Base-by-base conservation (phyloP, 2,329 filamentous ascomycete species). In the Plectosphaerella plurivora region DNA sequence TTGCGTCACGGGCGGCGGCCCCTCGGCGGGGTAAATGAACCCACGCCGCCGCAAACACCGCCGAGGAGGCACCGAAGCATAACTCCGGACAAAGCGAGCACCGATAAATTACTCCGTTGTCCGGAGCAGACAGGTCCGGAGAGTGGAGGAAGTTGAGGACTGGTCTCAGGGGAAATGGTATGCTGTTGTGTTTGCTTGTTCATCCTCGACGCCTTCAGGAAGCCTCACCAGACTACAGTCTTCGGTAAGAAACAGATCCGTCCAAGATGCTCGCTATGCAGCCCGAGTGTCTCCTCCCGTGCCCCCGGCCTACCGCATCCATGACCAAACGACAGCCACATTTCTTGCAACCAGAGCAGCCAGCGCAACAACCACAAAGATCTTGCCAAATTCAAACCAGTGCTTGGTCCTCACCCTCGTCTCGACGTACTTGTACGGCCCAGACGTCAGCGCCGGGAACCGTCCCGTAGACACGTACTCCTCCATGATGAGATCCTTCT, bases 401-500 rank as follows among this genome's bases (percentile, higher is more conserved):
- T 76, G 66, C 42, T 73, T 70, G 1, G 81, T 78, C 25, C 77
- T 76, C 20, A 86, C 79, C 59, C 80, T 72, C 2, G 82, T 84
- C 66, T 84, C 82, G 60, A 86, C 71, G 50, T 78, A 80, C 47
- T 69, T 67, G n/a, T 69, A 69, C 15, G 68, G 63, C 5, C 61
- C 57, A 20, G 61, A 74, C 7, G 83, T 74, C 57, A 87, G 86
- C 4, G 84, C 77, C 0, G 94, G 94, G 63, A 97, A 96, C 18
- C 86, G 81, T 3, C 88, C 91, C 2, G 86, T 92, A 15, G 80
- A 77, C 51, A 87, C 74, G 66, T 91, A 97, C 58, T 91, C 82
- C 60, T 97, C 91, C 64, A 99, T 82, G 45, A 97, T 77, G 28
- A 84, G 83, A 62, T 99, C 93, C 68, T 99, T 99, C 66, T 96